These are phyloP conservation scores for Boletellus ananas DNA, from an alignment of 768 basidiomycete genomes.

Conservation along the genomic window DNA sequence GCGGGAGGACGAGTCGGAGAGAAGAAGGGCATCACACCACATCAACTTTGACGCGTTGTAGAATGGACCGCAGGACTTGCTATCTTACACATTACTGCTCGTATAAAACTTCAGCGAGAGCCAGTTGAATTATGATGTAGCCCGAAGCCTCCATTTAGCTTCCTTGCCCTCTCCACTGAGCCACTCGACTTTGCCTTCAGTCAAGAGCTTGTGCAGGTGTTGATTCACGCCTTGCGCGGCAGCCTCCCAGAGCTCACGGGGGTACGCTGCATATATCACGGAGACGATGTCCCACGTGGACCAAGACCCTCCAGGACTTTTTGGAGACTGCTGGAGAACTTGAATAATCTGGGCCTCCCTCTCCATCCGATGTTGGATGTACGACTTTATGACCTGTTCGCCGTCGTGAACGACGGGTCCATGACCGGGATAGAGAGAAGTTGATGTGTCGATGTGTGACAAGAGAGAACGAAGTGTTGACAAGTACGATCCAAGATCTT, in stretches of 20 bases:
- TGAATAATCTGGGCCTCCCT: slow-evolving; percentile 76
- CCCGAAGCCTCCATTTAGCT: slow-evolving; percentile 42
- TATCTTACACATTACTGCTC: slow-evolving; percentile 17
- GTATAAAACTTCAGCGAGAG: not conserved
- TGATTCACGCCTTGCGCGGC: slow-evolving; percentile 66
- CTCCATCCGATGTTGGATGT: slow-evolving; percentile 77
- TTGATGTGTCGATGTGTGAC: slow-evolving; percentile 39
- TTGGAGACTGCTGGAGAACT: slow-evolving; percentile 38
- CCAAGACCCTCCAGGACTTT: slow-evolving; percentile 33
- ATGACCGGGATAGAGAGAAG: slow-evolving; percentile 80
- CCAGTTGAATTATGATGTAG: slow-evolving; percentile 3
- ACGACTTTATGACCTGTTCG: slow-evolving; percentile 55
- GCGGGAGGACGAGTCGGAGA: slow-evolving; percentile 92
- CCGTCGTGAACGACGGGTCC: slow-evolving; percentile 75
- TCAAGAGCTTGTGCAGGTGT: slow-evolving; percentile 70
- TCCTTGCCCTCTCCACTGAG: slow-evolving; percentile 52
- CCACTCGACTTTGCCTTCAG: slow-evolving; percentile 54
- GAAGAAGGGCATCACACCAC: slow-evolving; percentile 84
- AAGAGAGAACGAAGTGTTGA: slow-evolving; percentile 58
- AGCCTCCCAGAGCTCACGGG: slow-evolving; percentile 64
- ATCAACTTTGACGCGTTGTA: slow-evolving; percentile 97
- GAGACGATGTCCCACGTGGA: slow-evolving; percentile 65
- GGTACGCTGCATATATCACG: slow-evolving; percentile 68
- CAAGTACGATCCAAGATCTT: slow-evolving; percentile 73
- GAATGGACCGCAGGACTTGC: not conserved